A percentile compares a stretch with the other conserved stretches of the same genome.
phyloP scores from a whole-genome alignment of 805 yeast species.

The Ogataea trehaloabstinens region DNA sequence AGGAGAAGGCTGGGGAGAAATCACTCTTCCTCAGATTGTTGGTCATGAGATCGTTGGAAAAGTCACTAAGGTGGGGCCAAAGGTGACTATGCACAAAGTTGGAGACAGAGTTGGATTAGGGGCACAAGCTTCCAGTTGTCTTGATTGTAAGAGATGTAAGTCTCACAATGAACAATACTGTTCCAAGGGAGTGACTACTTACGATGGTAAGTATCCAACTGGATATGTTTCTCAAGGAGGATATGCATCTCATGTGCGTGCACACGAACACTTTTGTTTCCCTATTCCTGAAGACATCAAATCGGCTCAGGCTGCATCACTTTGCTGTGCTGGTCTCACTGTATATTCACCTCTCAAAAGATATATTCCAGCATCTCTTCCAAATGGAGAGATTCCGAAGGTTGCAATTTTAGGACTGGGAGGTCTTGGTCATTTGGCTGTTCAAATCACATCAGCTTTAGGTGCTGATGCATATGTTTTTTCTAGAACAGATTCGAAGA shows the following conservation, averaged over 20 bases:
- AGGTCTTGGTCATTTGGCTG: constrained; percentile 47
- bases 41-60: constrained; percentile 47
- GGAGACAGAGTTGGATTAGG: constrained; percentile 50
- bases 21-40: constrained; percentile 44
- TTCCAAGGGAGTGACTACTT: constrained; percentile 38
- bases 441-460: constrained; percentile 42
- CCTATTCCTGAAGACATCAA: constrained; percentile 44
- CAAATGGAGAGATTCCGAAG: constrained; percentile 32
- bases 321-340: constrained; percentile 53
- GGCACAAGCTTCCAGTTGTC: constrained; percentile 40
- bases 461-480: constrained; percentile 46
- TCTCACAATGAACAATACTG: constrained; percentile 47
- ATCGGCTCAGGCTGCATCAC: constrained; percentile 43
- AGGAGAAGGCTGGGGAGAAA: constrained; percentile 47
- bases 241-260: constrained; percentile 46
- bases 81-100: constrained; percentile 34
- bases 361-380: constrained; percentile 29
- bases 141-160: constrained; percentile 36
- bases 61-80: constrained; percentile 37
- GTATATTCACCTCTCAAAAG: constrained; percentile 48
- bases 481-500: constrained; percentile 40
- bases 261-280: constrained; percentile 44
- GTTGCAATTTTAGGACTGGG: constrained; percentile 46
- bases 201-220: constrained; percentile 36
- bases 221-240: constrained; percentile 42